phyloP scores from a whole-genome alignment of 2,329 filamentous ascomycete species.

The Clathrospora elynae region DNA sequence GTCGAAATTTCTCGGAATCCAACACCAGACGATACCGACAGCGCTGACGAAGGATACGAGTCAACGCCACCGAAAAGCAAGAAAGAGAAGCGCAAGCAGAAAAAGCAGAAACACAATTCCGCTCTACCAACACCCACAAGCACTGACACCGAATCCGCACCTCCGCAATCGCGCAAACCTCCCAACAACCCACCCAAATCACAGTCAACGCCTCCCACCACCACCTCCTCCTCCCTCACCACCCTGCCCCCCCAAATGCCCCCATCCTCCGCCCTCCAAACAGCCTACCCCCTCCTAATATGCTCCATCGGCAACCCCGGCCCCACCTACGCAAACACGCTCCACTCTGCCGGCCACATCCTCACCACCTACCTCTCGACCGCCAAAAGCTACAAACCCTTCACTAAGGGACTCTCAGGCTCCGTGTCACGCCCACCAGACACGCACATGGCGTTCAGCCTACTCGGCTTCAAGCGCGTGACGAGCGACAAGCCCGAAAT shows the following conservation, averaged over 20 bases:
- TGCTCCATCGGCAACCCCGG: slow-evolving; percentile 84
- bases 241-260: slow-evolving; percentile 12
- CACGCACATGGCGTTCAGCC: slow-evolving; percentile 49
- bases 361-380: slow-evolving; percentile 60
- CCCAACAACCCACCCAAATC: slow-evolving; percentile 24
- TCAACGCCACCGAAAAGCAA: slow-evolving; percentile 17
- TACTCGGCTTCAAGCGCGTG: slow-evolving; percentile 38
- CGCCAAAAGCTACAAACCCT: slow-evolving; percentile 39
- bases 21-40: slow-evolving; percentile 4
- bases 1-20: slow-evolving; percentile 1
- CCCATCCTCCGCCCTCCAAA: slow-evolving; percentile 33
- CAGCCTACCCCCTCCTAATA: slow-evolving; percentile 66
- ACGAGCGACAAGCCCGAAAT: slow-evolving; percentile 12
- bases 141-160: slow-evolving; percentile 24
- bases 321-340: slow-evolving; percentile 71
- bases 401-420: slow-evolving; percentile 37
- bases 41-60: slow-evolving; percentile 4
- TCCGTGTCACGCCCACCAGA: slow-evolving; percentile 36
- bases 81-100: slow-evolving; percentile 34
- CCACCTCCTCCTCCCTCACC: background rate
- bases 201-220: background rate
- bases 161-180: slow-evolving; percentile 12
- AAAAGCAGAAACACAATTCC: slow-evolving; percentile 20
- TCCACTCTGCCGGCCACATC: slow-evolving; percentile 86
- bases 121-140: slow-evolving; percentile 23